phyloP scores from a whole-genome alignment of 1,284 basidiomycete genomes.

The Mycosarcoma maydis region DNA sequence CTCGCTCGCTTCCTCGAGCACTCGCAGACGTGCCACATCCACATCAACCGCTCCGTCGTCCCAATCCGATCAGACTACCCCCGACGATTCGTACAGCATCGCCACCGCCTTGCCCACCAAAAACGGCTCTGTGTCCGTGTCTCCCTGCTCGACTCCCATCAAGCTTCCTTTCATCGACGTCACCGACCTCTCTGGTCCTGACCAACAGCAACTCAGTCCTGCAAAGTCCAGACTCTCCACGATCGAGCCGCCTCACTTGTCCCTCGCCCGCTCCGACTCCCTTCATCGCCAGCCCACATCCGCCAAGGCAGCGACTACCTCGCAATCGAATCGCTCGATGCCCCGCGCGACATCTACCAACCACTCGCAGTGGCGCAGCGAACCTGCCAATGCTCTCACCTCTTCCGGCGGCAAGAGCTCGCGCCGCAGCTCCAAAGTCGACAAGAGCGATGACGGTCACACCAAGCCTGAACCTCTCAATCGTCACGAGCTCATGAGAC shows the following conservation, averaged over 20 bases:
- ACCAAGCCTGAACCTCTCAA: conserved; percentile 44
- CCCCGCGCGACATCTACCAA: conserved; percentile 19
- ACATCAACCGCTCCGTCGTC: background rate
- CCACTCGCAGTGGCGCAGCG: conserved; percentile 23
- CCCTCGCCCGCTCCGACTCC: background rate
- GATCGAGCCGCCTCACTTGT: background rate
- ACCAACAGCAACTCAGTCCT: conserved; percentile 3
- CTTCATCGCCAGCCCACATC: background rate
- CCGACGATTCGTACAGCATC: conserved; percentile 5
- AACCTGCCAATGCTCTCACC: conserved; percentile 7
- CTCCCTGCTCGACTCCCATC: conserved; percentile 24
- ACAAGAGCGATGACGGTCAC: conserved; percentile 46
- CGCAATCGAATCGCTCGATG: conserved; percentile 20
- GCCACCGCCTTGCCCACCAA: conserved; percentile 1
- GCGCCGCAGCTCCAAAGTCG: conserved; percentile 33
- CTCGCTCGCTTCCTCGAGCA: conserved; percentile 4
- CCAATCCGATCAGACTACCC: conserved; percentile 2
- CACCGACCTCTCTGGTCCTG: conserved; percentile 31
- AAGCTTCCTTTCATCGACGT: conserved; percentile 42
- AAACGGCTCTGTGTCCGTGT: conserved; percentile 27
- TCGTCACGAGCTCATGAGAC: conserved; percentile 60
- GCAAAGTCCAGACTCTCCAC: conserved; percentile 19
- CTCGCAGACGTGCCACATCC: conserved; percentile 25
- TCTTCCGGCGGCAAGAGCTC: conserved; percentile 20
- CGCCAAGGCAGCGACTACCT: background rate